A percentile compares a stretch with the other conserved stretches of the same genome.
Evolutionary conservation across 768 basidiomycete species (phyloP).

Genomic region (Tricholoma flavovirens): DNA sequence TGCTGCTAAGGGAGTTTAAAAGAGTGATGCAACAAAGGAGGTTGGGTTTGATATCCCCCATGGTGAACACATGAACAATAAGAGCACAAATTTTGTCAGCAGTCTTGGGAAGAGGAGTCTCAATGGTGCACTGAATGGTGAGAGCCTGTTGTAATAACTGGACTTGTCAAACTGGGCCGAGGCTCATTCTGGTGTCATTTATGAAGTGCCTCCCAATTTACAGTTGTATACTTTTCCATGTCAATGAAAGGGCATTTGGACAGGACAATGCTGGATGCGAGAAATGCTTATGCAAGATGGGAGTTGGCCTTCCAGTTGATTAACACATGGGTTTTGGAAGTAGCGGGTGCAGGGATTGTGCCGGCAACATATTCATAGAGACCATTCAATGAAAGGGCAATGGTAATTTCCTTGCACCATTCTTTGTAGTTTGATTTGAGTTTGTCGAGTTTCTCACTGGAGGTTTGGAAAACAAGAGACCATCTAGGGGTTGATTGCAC

Average conservation of each 20-base stretch:
- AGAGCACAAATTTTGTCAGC: conserved; percentile 2
- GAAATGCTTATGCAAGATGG: neutral
- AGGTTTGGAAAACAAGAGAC: no score
- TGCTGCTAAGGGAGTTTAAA: conserved; percentile 8
- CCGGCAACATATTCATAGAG: no score
- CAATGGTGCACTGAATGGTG: neutral
- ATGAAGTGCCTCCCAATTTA: conserved; percentile 5
- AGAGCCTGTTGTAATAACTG: conserved; percentile 12
- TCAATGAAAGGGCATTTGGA: neutral
- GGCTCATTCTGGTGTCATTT: conserved; percentile 9
- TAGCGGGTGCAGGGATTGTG: no score
- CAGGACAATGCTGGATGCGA: neutral
- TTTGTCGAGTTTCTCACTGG: no score
- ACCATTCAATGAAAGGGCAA: no score
- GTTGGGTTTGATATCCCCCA: conserved; percentile 7
- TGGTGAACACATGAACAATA: conserved; percentile 7
- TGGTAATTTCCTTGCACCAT: neutral
- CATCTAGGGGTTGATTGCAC: no score
- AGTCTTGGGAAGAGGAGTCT: neutral
- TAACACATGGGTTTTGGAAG: no score
- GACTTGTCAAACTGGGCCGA: conserved; percentile 17
- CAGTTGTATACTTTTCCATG: no score
- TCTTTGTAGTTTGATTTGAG: no score
- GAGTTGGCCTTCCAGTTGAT: conserved; percentile 14
- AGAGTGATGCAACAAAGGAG: conserved; percentile 10